These are phyloP conservation scores for Arthrobotrys entomopaga DNA, from an alignment of 2,329 filamentous ascomycete species.

Conservation along the genomic window DNA sequence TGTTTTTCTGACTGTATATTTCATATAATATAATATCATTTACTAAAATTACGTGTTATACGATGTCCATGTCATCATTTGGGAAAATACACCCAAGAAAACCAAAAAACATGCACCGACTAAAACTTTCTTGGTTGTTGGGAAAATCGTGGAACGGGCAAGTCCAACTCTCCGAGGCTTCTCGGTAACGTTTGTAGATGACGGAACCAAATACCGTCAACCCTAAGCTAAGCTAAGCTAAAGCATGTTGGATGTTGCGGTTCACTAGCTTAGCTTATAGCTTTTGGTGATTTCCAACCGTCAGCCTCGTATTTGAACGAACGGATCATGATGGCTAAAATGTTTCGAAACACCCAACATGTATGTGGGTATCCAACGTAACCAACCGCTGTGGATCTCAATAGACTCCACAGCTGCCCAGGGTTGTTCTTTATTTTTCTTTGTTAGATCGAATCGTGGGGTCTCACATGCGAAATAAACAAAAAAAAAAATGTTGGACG, in stretches of 20 bases:
- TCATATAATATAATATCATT: slow-evolving; percentile 3
- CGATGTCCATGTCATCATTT: slow-evolving; percentile 12
- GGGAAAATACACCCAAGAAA: no score
- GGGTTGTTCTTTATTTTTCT: no score
- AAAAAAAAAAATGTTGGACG: no score
- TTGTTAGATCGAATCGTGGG: no score
- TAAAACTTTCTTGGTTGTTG: background rate
- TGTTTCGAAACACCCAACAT: slow-evolving; percentile 39
- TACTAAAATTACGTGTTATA: no score
- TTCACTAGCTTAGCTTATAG: no score
- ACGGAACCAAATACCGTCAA: slow-evolving; percentile 43
- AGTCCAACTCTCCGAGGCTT: slow-evolving; percentile 18
- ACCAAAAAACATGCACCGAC: no score
- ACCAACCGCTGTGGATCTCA: no score
- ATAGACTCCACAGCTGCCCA: no score
- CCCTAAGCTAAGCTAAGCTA: no score
- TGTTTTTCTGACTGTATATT: background rate
- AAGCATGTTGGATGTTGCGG: slow-evolving; percentile 13
- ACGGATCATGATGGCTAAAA: slow-evolving; percentile 4
- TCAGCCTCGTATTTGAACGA: slow-evolving; percentile 38
- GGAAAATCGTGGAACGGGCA: background rate
- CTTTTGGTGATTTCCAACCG: slow-evolving; percentile 22
- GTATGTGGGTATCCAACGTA: no score
- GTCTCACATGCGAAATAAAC: no score
- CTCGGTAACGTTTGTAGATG: slow-evolving; percentile 23